Evolutionary conservation across 2,329 filamentous ascomycete genomes (phyloP), one percentile per base, ranked within the genome.

Genomic region (Colletotrichum tanaceti): DNA sequence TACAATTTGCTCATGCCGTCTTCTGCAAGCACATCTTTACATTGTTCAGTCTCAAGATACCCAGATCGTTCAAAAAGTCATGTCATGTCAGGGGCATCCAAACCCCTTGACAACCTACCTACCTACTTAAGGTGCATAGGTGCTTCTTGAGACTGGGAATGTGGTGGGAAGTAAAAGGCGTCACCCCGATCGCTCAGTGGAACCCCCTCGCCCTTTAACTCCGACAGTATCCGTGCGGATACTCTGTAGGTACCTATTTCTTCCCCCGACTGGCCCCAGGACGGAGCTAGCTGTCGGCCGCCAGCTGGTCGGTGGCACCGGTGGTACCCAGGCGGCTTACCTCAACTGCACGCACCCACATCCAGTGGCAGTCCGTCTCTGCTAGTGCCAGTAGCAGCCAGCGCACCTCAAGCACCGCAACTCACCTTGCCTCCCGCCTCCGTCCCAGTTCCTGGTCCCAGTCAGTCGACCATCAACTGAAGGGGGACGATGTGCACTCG

Each of bases 401-500:
- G 54, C 62, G 60, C 41, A 47, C 60, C 49, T 20, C 59, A 54
- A 55, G 60, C 38, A 41, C 61, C 50, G 18, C 47, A 65, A 65
- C 62, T 65, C 55, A 65, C 62, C 62, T 65, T 59, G 60, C 62
- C 62, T 64, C 43, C 58, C 38, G 35, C 35, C 43, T 54, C 53
- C 39, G 35, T 66, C 53, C 59, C 64, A 46, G 54, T 53, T 65
- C 62, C 65, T 65, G 43, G 65, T 68, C 61, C 61, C 55, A 65
- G 66, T 69, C 57, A 35, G 32, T 35, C 32, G 32, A 35, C 32
- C 32, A 44, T 66, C 63, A 69, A 63, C 62, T 53, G 66, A 66
- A 69, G 66, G 62, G 62, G 66, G 5, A 68, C 47, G 52, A 68
- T 41, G 62, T 69, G 55, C 63, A 66, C 57, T 22, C 46, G 49